Base-by-base conservation (phyloP, 75 land plant species). In the Cupressus sempervirens region DNA sequence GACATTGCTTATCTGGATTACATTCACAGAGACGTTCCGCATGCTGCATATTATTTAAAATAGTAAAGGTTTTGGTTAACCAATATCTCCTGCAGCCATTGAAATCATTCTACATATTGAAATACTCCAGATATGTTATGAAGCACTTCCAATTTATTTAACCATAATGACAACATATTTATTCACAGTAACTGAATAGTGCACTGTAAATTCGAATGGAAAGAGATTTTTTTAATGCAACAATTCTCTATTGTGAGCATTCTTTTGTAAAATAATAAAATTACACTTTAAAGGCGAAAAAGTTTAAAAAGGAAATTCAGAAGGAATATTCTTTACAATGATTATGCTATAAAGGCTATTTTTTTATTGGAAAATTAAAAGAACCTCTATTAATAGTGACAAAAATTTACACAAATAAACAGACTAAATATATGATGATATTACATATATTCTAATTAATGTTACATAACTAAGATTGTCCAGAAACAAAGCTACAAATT, bases 11-110 rank as follows among this genome's bases (percentile, higher is more conserved):
- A 53, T 86, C 93, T 23, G 91, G 87, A 26, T 85, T 85, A 85
- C 99, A 98, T 89, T 96, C 99, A 86, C 99, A 98, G 32, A 98
- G 93, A 84, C 89, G 98, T 70, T 91, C 88, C 86, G 93, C 94
- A 82, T 98, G 99, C 99, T 97, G 94, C 90, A 90, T 32, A 29
- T 54, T 30, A 52, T 54, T 83, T 82, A 29, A 18, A 34, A 83
- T 20, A 35, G 29, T 9, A 29, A 9, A 43, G 11, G 11, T 43
- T 20, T 77, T 30, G 26, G 48, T 20, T 43, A 46, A 16, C 10
- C 4, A 12, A 41, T n/a, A 43, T 70, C 38, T 26, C 8, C 20
- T 36, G 84, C 81, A 77, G 10, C 26, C 80, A 38, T 38, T 16
- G 23, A n/a, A 45, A 41, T 41, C 43, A 23, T 20, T 3, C 48